phyloP scores from a whole-genome alignment of 148 eudicot species.

The Amaranthus palmeri region DNA sequence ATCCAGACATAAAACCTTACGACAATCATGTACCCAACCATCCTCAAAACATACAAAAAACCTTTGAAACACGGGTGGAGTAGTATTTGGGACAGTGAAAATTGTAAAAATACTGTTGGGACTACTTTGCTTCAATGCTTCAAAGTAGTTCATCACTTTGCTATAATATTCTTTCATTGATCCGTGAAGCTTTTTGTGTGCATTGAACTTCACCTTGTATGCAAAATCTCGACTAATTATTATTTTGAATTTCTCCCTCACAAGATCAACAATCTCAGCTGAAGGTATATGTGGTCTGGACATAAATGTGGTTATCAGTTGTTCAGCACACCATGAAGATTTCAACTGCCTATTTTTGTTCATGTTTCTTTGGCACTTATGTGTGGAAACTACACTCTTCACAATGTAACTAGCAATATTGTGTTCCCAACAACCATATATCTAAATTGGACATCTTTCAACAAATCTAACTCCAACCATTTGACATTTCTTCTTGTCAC shows the following conservation, averaged over 20 bases:
- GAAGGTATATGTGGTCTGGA: conserved; percentile 2
- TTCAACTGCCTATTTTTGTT: neutral
- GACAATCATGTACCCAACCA: no score
- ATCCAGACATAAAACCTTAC: no score
- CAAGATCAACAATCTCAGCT: neutral
- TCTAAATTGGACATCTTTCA: no score
- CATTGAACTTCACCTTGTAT: conserved; percentile 2
- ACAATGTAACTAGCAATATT: neutral
- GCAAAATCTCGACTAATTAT: neutral
- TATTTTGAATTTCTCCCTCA: neutral
- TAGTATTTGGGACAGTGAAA: neutral
- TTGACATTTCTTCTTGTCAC: neutral
- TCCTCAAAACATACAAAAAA: no score
- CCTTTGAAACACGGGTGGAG: neutral
- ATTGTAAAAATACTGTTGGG: neutral
- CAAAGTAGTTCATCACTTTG: neutral
- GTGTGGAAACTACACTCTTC: neutral
- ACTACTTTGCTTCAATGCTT: neutral
- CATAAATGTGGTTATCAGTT: neutral
- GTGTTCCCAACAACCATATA: neutral
- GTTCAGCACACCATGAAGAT: neutral
- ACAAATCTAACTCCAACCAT: neutral
- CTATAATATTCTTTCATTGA: conserved; percentile 4
- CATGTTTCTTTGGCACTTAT: neutral
- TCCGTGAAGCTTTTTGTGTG: conserved; percentile 7